Percentiles rank a stretch among this genome's conserved stretches.
Conservation (phyloP, 75 land plant species). For the Pinus taeda region DNA sequence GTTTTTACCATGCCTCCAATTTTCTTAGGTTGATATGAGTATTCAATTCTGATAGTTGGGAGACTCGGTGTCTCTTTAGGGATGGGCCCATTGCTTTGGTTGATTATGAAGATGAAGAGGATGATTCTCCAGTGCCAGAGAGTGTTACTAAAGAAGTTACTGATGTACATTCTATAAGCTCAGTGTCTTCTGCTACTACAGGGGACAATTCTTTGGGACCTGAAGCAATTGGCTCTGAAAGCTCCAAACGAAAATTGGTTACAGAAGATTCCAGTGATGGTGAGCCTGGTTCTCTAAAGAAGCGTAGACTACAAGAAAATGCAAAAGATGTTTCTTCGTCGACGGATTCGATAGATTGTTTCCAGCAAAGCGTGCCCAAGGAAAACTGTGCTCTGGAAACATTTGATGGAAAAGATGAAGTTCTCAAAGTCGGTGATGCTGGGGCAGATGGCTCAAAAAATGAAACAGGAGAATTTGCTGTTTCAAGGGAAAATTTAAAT, state of each 20-base stretch:
- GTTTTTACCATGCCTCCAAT: not conserved
- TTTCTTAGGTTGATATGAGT: not conserved
- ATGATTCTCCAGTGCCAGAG: slow-evolving; percentile 28
- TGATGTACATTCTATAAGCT: not conserved
- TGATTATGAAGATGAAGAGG: slow-evolving; percentile 92
- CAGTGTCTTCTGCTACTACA: not conserved
- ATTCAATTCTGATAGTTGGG: not conserved
- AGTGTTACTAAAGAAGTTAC: slow-evolving; percentile 11
- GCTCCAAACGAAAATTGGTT: slow-evolving; percentile 7
- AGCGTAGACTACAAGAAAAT: not conserved
- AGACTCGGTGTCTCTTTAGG: slow-evolving; percentile 13
- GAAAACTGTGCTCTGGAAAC: not conserved
- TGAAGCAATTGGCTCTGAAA: not conserved
- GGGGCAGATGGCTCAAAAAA: not conserved
- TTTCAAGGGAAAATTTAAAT: slow-evolving; percentile 5
- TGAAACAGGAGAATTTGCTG: not conserved
- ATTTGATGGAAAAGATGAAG: not conserved
- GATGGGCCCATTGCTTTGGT: slow-evolving; percentile 70
- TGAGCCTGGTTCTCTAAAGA: slow-evolving; percentile 1
- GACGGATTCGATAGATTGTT: not conserved
- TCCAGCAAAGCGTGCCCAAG: not conserved
- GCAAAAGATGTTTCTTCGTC: not conserved
- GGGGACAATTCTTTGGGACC: not conserved
- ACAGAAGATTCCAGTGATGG: not conserved
- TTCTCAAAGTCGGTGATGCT: not conserved